A percentile compares a stretch with the other conserved stretches of the same genome.
Conservation (phyloP, 352 stramenopile genomes). For the Thalassiosira exigua region DNA sequence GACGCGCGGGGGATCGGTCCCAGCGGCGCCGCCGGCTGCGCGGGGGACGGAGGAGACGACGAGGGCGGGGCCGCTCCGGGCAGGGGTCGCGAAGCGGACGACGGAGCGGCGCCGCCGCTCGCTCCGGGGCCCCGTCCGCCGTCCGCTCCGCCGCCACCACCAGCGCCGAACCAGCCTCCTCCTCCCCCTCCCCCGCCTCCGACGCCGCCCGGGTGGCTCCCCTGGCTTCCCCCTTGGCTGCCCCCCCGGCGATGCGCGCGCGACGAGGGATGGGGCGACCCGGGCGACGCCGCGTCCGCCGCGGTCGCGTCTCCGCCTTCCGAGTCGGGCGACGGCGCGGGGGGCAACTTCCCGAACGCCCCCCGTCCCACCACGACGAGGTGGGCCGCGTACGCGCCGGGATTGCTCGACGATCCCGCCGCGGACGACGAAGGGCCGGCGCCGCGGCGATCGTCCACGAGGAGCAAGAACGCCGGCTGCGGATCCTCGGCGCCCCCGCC, state of each 20-base stretch:
- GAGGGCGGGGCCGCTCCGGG: background rate
- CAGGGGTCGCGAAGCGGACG: too few species aligned
- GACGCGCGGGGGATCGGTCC: conserved; percentile 59
- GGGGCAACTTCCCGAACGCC: conserved; percentile 60
- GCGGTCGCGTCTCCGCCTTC: background rate
- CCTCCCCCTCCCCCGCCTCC: background rate
- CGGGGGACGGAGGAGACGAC: too few species aligned
- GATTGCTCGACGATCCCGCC: conserved; percentile 12
- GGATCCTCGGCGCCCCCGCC: conserved; percentile 3
- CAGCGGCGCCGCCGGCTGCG: too few species aligned
- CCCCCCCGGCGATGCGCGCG: too few species aligned
- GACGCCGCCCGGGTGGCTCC: too few species aligned
- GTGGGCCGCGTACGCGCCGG: conserved; percentile 64
- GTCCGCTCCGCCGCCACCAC: too few species aligned
- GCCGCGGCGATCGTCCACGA: conserved; percentile 78
- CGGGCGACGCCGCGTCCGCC: too few species aligned
- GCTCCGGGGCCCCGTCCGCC: background rate
- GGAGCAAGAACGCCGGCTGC: conserved; percentile 66
- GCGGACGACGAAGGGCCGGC: background rate
- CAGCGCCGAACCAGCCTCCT: conserved; percentile 12
- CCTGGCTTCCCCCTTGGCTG: too few species aligned
- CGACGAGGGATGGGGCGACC: too few species aligned
- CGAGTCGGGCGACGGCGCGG: background rate
- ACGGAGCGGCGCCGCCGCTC: background rate
- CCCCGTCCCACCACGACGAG: conserved; percentile 67